Base-by-base conservation (phyloP, 2,329 filamentous ascomycete genomes). In the Botrytis elliptica region DNA sequence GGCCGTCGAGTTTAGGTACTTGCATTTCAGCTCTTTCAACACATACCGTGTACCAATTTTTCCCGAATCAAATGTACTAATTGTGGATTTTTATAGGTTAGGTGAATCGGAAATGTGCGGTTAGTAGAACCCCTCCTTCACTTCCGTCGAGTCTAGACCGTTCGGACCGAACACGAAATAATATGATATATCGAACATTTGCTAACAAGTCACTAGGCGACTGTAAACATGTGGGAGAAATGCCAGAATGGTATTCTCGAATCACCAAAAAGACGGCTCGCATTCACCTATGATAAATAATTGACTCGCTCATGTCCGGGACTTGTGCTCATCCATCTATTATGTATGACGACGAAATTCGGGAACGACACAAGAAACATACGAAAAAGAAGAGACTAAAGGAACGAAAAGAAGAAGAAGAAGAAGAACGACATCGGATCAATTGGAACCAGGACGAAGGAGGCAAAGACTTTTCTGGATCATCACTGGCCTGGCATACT, bases 1-100 rank as follows among this genome's bases (percentile, higher is more conserved):
- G 62, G 77, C 79, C 16, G 76, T 79, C 66, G 76, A 79, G 66
- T 79, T 76, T 69, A 75, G 78, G 78, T 79, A 73, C 74, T 73
- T 76, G 69, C 44, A 71, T 59, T 44, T 66, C 10, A 20, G 25
- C 22, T 66, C 62, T 52, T 52, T 72, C 60, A n/a, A 38, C 38
- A 33, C 60, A 52, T 22, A n/a, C 22, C 36, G 40, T 46, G 59
- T 38, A 22, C 33, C 38, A 42, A 46, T 20, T 25, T 65, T n/a
- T n/a, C 49, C 59, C 52, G 55, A 65, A 73, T 66, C 52, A 60
- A 60, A 71, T 70, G 73, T 76, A 73, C 74, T 75, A 65, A 75
- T 36, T 66, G 20, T 65, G 36, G n/a, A 65, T 64, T 29, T 12
- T 60, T 25, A 68, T 74, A 80, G 79, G 76, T 74, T 79, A 73